A percentile compares a stretch with the other conserved stretches of the same genome.
Conservation (phyloP, 768 basidiomycete genomes). For the Paxillus involutus region DNA sequence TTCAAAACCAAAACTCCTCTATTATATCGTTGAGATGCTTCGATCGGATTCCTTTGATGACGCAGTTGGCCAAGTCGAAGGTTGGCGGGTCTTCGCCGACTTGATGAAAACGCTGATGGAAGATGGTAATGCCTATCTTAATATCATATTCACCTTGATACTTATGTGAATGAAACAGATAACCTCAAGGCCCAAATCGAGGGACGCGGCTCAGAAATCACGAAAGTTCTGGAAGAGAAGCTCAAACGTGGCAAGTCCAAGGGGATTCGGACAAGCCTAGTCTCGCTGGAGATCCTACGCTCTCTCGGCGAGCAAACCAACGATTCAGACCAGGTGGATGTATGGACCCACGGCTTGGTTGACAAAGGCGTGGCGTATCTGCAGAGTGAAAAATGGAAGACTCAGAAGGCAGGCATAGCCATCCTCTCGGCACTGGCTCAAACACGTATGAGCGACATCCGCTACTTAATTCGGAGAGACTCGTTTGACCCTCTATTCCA, state of each 20-base stretch:
- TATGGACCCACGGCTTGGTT: conserved; percentile 15
- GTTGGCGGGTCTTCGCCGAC: conserved; percentile 23
- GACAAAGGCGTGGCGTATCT: conserved; percentile 7
- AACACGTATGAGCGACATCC: conserved; percentile 8
- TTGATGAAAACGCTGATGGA: conserved; percentile 10
- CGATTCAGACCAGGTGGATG: conserved; percentile 8
- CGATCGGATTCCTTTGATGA: conserved; percentile 24
- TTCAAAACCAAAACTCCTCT: conserved; percentile 6
- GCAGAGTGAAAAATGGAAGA: conserved; percentile 6
- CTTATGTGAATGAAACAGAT: conserved; percentile 5
- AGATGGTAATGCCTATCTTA: conserved; percentile 5
- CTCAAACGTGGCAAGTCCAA: conserved; percentile 10
- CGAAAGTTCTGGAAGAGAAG: conserved; percentile 15
- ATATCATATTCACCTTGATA: background rate
- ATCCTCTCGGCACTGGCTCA: conserved; percentile 22
- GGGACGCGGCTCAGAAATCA: conserved; percentile 13
- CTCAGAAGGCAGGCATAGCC: conserved; percentile 22
- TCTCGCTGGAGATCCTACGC: conserved; percentile 22
- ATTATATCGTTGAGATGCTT: conserved; percentile 23
- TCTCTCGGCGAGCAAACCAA: conserved; percentile 13
- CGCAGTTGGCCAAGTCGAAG: conserved; percentile 21
- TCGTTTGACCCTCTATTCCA: background rate
- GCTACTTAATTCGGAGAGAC: background rate
- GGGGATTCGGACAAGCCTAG: conserved; percentile 21
- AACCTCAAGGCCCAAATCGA: conserved; percentile 14